Conservation (phyloP, 805 yeast species). For the Zygosaccharomyces lentus region DNA sequence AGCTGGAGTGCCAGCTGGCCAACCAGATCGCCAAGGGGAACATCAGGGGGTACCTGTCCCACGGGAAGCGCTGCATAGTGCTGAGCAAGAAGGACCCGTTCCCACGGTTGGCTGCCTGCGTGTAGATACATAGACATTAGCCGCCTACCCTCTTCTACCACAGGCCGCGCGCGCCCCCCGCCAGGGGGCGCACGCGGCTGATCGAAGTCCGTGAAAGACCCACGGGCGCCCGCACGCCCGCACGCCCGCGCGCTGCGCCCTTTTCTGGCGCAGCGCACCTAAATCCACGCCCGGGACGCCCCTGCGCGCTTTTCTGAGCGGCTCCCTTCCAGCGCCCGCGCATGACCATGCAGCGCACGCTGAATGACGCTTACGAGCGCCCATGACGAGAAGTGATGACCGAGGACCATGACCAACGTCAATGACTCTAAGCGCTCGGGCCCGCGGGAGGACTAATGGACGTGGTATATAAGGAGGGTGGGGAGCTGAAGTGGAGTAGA, state of each 20-base stretch:
- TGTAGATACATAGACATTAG: too few species aligned
- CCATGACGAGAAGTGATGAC: background rate
- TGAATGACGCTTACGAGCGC: background rate
- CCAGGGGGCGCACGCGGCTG: too few species aligned
- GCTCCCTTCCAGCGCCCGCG: too few species aligned
- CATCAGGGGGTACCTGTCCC: constrained; percentile 79
- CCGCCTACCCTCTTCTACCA: too few species aligned
- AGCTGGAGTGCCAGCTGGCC: constrained; percentile 66
- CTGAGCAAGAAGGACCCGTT: constrained; percentile 72
- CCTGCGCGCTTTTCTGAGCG: background rate
- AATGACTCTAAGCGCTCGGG: too few species aligned
- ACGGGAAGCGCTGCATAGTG: constrained; percentile 67
- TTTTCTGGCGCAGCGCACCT: too few species aligned
- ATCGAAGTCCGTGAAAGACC: too few species aligned
- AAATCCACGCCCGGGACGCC: too few species aligned
- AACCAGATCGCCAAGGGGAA: constrained; percentile 54
- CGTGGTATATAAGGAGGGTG: background rate
- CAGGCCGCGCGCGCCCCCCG: too few species aligned
- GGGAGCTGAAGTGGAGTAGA: background rate
- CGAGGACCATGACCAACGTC: background rate
- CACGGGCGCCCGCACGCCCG: too few species aligned
- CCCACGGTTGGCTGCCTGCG: too few species aligned
- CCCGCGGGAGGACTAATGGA: background rate
- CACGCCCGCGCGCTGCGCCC: background rate
- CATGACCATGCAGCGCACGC: constrained; percentile 1